A percentile compares a stretch with the other conserved stretches of the same genome.
Conservation (phyloP, 2,329 filamentous ascomycete species). For the Sporothrix dimorphospora region DNA sequence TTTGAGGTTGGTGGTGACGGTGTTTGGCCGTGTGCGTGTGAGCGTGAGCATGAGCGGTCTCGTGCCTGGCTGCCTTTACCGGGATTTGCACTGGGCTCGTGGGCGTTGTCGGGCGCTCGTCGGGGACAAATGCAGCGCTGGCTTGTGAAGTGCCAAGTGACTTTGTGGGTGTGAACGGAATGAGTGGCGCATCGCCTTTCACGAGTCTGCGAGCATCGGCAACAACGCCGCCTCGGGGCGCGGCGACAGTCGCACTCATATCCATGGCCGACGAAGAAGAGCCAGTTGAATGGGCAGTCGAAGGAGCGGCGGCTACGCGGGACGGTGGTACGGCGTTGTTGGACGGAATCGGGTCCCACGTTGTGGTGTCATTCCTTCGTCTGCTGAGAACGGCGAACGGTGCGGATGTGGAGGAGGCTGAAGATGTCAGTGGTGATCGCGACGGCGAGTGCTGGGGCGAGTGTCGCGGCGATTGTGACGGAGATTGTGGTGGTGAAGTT, state of each 20-base stretch:
- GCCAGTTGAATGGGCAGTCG: background rate
- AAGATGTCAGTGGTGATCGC: constrained; percentile 3
- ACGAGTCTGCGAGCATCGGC: constrained; percentile 5
- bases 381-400: constrained; percentile 5
- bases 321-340: constrained; percentile 14
- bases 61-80: constrained; percentile 46
- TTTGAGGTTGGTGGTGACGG: constrained; percentile 36
- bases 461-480: constrained; percentile 21
- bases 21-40: constrained; percentile 46
- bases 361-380: constrained; percentile 12
- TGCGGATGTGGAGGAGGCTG: background rate
- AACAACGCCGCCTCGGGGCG: constrained; percentile 25
- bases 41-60: constrained; percentile 41
- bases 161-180: constrained; percentile 33
- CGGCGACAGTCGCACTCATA: background rate
- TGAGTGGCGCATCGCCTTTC: constrained; percentile 8
- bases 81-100: constrained; percentile 62
- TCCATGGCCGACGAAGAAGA: background rate
- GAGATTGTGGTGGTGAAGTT: constrained; percentile 30
- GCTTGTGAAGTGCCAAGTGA: background rate
- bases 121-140: constrained; percentile 17
- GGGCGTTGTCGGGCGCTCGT: constrained; percentile 44
- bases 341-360: constrained; percentile 15
- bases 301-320: constrained; percentile 20
- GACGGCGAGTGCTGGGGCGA: constrained; percentile 22